Conservation (phyloP, 2,329 filamentous ascomycete species). For the Ophiobolus disseminans region DNA sequence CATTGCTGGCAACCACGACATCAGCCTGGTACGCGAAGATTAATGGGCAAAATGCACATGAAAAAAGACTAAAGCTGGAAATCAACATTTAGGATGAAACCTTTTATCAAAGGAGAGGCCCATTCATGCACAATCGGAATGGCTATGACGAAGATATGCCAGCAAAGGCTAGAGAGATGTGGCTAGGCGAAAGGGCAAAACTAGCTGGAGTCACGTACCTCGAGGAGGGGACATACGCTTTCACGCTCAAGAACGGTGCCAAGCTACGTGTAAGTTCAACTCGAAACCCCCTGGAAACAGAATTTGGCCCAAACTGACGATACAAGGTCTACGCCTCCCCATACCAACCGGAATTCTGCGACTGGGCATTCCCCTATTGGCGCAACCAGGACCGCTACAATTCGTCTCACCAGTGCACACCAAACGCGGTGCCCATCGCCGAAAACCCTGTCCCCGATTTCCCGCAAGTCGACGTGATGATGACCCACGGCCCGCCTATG, state of each 20-base stretch:
- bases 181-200: conserved; percentile 54
- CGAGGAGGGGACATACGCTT: conserved; percentile 60
- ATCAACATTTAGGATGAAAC: conserved; percentile 60
- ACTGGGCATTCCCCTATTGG: conserved; percentile 63
- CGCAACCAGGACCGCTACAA: conserved; percentile 62
- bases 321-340: conserved; percentile 60
- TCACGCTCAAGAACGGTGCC: conserved; percentile 59
- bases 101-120: conserved; percentile 51
- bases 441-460: conserved; percentile 54
- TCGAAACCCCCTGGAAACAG: not conserved
- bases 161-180: conserved; percentile 53
- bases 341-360: conserved; percentile 63
- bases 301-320: not conserved
- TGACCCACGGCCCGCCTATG: conserved; percentile 67
- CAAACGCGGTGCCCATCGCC: conserved; percentile 36
- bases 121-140: conserved; percentile 33
- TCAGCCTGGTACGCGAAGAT: too few species aligned
- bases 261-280: conserved; percentile 48
- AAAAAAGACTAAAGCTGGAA: too few species aligned
- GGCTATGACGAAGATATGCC: conserved; percentile 27
- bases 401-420: conserved; percentile 36
- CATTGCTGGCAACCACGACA: conserved; percentile 49
- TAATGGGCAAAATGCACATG: too few species aligned
- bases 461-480: conserved; percentile 60
- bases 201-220: conserved; percentile 60